Base-by-base conservation (phyloP, 2,329 filamentous ascomycete species). In the Ophiosphaerella narmari region DNA sequence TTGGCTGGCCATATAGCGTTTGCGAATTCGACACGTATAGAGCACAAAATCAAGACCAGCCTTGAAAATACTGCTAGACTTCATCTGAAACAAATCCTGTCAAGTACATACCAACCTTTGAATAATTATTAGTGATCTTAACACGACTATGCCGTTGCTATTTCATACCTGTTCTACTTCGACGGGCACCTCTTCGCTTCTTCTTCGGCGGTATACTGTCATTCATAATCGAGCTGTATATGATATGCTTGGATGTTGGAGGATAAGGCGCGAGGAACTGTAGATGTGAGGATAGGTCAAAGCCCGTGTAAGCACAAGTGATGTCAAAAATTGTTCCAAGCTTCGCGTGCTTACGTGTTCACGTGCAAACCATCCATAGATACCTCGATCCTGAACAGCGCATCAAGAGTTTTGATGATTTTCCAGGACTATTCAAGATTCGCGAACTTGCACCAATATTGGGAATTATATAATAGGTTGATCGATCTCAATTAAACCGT, bases 161-260 rank as follows among this genome's bases (percentile, higher is more conserved):
- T 29, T 13, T 41, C 47, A 39, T 50, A 62, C 66, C 66, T 50
- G 64, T 69, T 45, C 63, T 62, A 33, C 66, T 59, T 26, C 64
- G 51, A 12, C 63, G 42, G 2, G 64, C 64, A n/a, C 64, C 62
- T 44, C 66, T 57, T 21, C 65, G 48, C 34, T 63, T 68, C 50
- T 60, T 66, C 43, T 62, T 68, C 6, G 50, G 23, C 3, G 43
- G 50, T 8, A 43, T 36, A 11, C 21, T 29, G 35, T 45, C 44
- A 1, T 38, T 23, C 50, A 57, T 55, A 14, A 29, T 16, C 16
- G 31, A 21, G 18, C 24, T 7, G 26, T 11, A 13, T 5, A 13
- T 2, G 23, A 9, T 43, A 12, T 43, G n/a, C 13, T 32, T 18
- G n/a, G 8, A 16, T 1, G 8, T 7, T 32, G 6, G 21, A 14